phyloP scores from a whole-genome alignment of 2,329 filamentous ascomycete species.

The Ophiostoma sp. region DNA sequence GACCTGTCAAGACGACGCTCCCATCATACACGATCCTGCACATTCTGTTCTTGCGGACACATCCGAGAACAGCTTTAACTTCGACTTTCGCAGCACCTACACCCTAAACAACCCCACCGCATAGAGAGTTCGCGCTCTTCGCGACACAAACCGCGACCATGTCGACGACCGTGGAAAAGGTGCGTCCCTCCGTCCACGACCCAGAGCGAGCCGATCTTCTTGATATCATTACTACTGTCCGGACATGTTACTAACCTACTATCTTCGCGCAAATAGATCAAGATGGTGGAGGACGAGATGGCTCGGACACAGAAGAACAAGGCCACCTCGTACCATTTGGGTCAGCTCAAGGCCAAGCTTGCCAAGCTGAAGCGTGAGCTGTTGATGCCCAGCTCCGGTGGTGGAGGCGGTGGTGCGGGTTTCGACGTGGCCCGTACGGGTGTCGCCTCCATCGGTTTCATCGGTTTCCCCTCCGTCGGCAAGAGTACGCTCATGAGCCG shows the following conservation, averaged over 20 bases:
- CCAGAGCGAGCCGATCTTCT: background rate
- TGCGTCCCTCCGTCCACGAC: conserved; percentile 36
- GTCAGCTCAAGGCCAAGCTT: conserved; percentile 96
- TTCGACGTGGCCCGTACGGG: conserved; percentile 98
- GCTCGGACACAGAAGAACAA: conserved; percentile 97
- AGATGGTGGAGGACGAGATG: conserved; percentile 97
- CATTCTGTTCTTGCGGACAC: background rate
- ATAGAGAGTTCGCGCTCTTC: conserved; percentile 10
- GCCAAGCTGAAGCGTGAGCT: conserved; percentile 97
- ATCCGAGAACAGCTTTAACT: background rate
- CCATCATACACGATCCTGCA: background rate
- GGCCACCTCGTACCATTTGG: conserved; percentile 88
- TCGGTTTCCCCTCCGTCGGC: conserved; percentile 96
- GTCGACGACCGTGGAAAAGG: conserved; percentile 98
- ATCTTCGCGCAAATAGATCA: conserved; percentile 64
- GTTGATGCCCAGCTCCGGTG: conserved; percentile 75
- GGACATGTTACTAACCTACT: conserved; percentile 23
- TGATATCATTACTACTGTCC: background rate
- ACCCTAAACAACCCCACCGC: background rate
- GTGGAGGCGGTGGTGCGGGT: conserved; percentile 81
- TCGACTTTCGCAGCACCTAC: background rate
- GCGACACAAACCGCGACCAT: conserved; percentile 56
- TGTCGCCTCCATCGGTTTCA: conserved; percentile 95
- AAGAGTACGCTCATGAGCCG: conserved; percentile 97
- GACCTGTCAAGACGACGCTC: background rate